Evolutionary conservation across 192 early-diverging fungal species (phyloP).

Genomic region (Globomyces pollinis-pini): DNA sequence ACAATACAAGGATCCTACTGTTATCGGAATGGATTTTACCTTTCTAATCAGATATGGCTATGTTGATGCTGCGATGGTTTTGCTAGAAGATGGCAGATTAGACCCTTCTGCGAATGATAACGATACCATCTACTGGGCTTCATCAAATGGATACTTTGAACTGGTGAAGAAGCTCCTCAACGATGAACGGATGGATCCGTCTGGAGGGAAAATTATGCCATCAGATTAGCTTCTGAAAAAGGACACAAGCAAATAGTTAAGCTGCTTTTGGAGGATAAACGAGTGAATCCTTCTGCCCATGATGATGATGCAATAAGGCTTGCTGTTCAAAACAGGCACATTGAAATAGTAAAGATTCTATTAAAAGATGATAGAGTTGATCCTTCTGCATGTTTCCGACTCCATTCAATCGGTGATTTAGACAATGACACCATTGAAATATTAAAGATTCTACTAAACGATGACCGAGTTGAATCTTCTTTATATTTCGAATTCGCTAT

Average conservation of each 20-base stretch:
- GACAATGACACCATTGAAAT: too few relatives aligned
- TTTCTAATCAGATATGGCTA: neutral
- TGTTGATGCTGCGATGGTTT: neutral
- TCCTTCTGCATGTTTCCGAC: constrained; percentile 3
- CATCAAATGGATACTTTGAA: neutral
- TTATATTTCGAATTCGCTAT: too few relatives aligned
- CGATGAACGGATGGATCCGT: neutral
- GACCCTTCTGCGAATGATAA: neutral
- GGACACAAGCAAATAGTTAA: neutral
- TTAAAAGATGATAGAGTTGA: neutral
- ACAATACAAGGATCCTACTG: too few relatives aligned
- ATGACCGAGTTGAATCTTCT: neutral
- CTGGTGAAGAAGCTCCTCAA: constrained; percentile 4
- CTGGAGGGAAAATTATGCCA: neutral
- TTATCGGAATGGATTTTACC: too few relatives aligned
- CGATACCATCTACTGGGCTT: neutral
- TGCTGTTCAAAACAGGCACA: neutral
- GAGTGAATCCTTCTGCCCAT: neutral
- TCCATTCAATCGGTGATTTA: neutral
- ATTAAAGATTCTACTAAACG: neutral
- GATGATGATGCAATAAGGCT: neutral
- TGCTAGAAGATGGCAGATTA: neutral
- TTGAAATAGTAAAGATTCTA: neutral
- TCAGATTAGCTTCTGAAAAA: neutral
- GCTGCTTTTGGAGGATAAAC: neutral